Base-by-base conservation (phyloP, 345 rosid genomes). In the Citrus reticulata region DNA sequence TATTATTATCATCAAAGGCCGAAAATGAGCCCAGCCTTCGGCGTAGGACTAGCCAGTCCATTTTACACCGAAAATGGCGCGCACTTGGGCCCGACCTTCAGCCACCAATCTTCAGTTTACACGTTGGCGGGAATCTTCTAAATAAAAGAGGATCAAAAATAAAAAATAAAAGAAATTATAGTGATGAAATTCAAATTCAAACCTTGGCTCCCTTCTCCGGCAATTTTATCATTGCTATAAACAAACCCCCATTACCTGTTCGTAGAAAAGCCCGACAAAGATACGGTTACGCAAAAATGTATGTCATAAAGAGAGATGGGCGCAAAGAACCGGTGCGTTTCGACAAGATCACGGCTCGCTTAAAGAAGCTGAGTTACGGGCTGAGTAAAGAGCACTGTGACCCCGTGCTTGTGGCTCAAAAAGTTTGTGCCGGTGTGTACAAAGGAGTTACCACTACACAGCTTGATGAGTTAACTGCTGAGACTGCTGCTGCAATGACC, bases 401-500 rank as follows among this genome's bases (percentile, higher is more conserved):
- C 62, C 92, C 98, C 0, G 97, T 93, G 37, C 91, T 91, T 46
- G 97, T 93, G 6, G 78, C 97, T 7, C 98, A 94, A 89, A 96
- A 96, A 88, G 97, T 91, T 40, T 91, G 95, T 39, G 95, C 93
- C 7, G 97, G 98, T 63, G 97, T 91, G 34, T 94, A 90, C 78
- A 90, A 94, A 79, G 98, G 98, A 19, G 98, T 96, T 68, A 94
- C 97, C 11, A 94, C 98, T 30, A 89, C 93, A 68, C 95, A 96
- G 79, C 95, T 96, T 16, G 99, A 96, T 77, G 97, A 96, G 67
- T 87, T 96, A 84, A 97, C 98, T 7, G 95, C 97, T 0, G 99
- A 96, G 74, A 96, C 99, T 5, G 97, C 98, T 8, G 97, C 98
- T 58, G 93, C 95, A 49, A 84, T 96, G 99, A 94, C 98, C 1